phyloP scores from a whole-genome alignment of 2,329 filamentous ascomycete species.

The Colletotrichum sp. region DNA sequence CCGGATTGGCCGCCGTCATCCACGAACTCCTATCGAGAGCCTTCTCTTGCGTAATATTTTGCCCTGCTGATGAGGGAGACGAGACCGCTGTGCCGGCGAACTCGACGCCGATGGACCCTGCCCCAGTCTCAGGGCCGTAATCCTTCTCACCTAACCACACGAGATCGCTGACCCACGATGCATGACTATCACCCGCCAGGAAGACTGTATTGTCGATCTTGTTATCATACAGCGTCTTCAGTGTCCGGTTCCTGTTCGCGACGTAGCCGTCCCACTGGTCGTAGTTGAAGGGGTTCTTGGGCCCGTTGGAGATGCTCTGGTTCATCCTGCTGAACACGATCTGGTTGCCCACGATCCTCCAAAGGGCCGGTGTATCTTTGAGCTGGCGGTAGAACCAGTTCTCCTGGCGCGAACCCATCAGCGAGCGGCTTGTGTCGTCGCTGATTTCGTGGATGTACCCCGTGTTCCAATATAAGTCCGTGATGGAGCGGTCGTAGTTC shows the following conservation, averaged over 20 bases:
- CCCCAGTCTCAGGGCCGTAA: conserved; percentile 59
- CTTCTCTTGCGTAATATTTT: neutral
- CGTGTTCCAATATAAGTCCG: conserved; percentile 59
- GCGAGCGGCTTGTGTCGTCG: conserved; percentile 68
- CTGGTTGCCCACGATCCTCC: conserved; percentile 76
- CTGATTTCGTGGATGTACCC: conserved; percentile 65
- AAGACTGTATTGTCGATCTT: conserved; percentile 76
- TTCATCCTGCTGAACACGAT: conserved; percentile 62
- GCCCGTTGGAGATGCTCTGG: conserved; percentile 29
- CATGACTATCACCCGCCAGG: conserved; percentile 73
- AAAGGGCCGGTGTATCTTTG: conserved; percentile 62
- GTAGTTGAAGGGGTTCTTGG: conserved; percentile 50
- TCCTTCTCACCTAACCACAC: conserved; percentile 59
- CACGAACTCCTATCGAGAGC: neutral
- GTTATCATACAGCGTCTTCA: conserved; percentile 69
- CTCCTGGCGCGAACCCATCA: conserved; percentile 78
- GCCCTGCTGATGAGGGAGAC: neutral
- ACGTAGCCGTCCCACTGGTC: conserved; percentile 65
- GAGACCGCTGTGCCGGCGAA: conserved; percentile 70
- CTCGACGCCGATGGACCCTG: conserved; percentile 64
- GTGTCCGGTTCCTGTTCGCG: conserved; percentile 73
- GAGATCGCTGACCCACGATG: conserved; percentile 68
- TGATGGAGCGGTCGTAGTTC: conserved; percentile 63
- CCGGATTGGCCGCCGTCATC: conserved; percentile 52
- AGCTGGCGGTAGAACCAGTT: conserved; percentile 74